Evolutionary conservation across 441 rosid species (phyloP), one percentile per base, ranked within the genome.

Genomic region (Isatis lusitanica): DNA sequence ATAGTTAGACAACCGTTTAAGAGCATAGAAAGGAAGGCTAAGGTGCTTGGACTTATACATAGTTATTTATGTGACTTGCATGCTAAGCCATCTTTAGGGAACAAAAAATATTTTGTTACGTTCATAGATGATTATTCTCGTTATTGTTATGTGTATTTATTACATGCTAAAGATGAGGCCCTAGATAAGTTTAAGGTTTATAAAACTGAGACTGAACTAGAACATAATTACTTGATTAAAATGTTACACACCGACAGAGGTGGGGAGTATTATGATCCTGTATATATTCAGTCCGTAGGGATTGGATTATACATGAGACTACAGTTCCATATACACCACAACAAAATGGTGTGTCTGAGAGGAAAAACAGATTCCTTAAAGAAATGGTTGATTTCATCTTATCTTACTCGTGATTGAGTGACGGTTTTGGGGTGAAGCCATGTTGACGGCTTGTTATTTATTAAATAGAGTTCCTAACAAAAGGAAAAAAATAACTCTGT

Each of bases 201-300:
- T 18, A 57, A 69, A 69, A 69, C 11, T 0, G 46, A 57, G 9
- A 11, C 57, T 43, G 56, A 57, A 2, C 13, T 69, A 7, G n/a
- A 69, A 43, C 46, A 33, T 8, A 26, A 11, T 55, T 3, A 68
- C 18, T 68, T 68, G 12, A 17, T 55, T 42, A 53, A 67, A 2
- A 66, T 36, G 60, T 51, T 66, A 21, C 5, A 8, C 13, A 66
- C 70, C 33, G n/a, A 36, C 51, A 51, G 61, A 66, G 61, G 61
- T 66, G 61, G 61, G 0, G 26, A 66, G 38, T 66, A 66, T 66
- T 66, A 66, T 50, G 61, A 66, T 51, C 38, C 11, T 21, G 0
- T 0, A 30, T 30, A 30, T 30, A 4, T 30, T 30, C 33, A 30
- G 5, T 30, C 33, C 3, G 6, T 30, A 30, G 33, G 33, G 5